Evolutionary conservation across 305 asterid species (phyloP), one percentile per base, ranked within the genome.

Genomic region (Fraxinus albicans): DNA sequence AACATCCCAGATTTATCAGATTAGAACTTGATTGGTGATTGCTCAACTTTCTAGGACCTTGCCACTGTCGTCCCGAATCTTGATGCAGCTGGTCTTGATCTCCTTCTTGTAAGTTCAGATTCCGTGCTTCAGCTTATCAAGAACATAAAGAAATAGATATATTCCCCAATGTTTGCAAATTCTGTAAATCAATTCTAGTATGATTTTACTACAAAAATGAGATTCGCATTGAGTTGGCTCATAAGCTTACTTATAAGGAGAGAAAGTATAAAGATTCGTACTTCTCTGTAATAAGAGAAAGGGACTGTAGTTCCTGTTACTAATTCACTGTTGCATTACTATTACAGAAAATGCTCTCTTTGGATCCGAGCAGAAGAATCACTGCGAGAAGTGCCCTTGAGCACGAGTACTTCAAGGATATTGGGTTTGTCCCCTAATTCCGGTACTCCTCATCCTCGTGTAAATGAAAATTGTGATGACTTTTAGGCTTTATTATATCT

Each of bases 311-410:
- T 19, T 65, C 44, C 78, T 80, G 84, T 8, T 73, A 85, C 77
- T 77, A 38, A 78, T 81, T 50, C 23, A 67, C 27, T 78, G 69
- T 84, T 77, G 78, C 40, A 77, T 31, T 73, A 17, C 80, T 79
- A 78, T 60, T 85, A 17, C 94, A 94, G 98, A 93, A 93, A 96
- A 92, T 94, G 98, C 94, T 96, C 50, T 77, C 86, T 88, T 81
- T 96, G 89, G 99, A 96, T 88, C 99, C 99, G 81, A 91, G 93
- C 94, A 91, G 89, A 91, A 91, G 99, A 90, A 88, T 95, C 84
- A 92, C 98, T 0, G 99, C 99, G 19, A 89, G 97, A 86, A 88
- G 69, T 83, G 99, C 98, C 74, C 98, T 96, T 29, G 97, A 92
- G 90, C 99, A 96, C 33, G 98, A 91, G 80, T 96, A 96, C 91